A percentile compares a stretch with the other conserved stretches of the same genome.
Conservation (phyloP, 2,329 filamentous ascomycete genomes). For the Botrytis pseudocinerea region DNA sequence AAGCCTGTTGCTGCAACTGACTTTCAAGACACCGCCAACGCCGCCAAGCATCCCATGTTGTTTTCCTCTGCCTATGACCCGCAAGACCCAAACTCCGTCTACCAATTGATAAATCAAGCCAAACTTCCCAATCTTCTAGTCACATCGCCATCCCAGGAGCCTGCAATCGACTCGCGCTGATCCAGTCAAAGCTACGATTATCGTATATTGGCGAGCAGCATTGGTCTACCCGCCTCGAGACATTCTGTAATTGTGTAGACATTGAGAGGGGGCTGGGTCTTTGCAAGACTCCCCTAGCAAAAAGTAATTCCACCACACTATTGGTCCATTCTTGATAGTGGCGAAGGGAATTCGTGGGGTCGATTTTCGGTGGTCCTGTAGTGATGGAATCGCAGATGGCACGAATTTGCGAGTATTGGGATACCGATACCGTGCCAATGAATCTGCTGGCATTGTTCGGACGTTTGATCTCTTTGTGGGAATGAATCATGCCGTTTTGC, state of each 20-base stretch:
- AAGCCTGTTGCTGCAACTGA: conserved; percentile 3
- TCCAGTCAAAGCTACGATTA: conserved; percentile 14
- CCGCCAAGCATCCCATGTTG: neutral
- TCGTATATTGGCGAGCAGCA: conserved; percentile 21
- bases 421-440: conserved; percentile 22
- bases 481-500: conserved; percentile 23
- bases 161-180: conserved; percentile 12
- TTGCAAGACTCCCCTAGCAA: conserved; percentile 3
- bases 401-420: conserved; percentile 15
- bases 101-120: neutral
- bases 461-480: conserved; percentile 21
- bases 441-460: conserved; percentile 13
- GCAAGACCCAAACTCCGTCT: neutral
- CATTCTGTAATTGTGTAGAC: neutral
- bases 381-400: conserved; percentile 20
- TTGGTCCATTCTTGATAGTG: conserved; percentile 21
- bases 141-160: conserved; percentile 8
- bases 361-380: conserved; percentile 16
- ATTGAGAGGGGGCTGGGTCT: conserved; percentile 4
- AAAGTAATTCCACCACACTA: neutral
- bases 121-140: conserved; percentile 10
- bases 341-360: conserved; percentile 14
- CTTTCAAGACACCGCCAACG: neutral
- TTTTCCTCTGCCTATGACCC: neutral
- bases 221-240: neutral